phyloP scores from a whole-genome alignment of 345 rosid genomes.

The Cardiospermum halicacabum region DNA sequence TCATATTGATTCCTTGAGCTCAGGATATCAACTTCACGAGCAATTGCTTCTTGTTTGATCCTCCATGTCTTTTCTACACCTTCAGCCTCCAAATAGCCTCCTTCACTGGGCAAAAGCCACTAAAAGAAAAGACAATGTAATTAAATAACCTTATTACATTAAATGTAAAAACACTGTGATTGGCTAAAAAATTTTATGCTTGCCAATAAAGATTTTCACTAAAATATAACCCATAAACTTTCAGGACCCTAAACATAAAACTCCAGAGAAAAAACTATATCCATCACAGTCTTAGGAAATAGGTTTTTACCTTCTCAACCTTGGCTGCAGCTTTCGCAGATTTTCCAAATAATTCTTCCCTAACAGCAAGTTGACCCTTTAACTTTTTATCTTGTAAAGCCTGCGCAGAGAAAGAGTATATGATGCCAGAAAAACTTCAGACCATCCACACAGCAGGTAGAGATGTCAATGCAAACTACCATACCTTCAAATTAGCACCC shows the following conservation, averaged over 20 bases:
- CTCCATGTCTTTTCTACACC: constrained; percentile 86
- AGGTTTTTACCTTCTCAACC: not conserved
- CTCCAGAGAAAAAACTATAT: not conserved
- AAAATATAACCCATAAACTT: not conserved
- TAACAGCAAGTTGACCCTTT: constrained; percentile 59
- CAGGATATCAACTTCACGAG: constrained; percentile 49
- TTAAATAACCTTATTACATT: not conserved
- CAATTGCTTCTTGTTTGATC: constrained; percentile 62
- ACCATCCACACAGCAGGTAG: not conserved
- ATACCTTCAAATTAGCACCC: constrained; percentile 66
- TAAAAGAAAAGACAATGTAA: constrained; percentile 25
- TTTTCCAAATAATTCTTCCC: constrained; percentile 63
- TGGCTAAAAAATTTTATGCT: not conserved
- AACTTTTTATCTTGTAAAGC: constrained; percentile 62
- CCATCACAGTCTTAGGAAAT: not conserved
- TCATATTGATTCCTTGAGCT: constrained; percentile 77
- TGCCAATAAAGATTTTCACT: not conserved
- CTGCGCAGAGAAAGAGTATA: constrained; percentile 20
- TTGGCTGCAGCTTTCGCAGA: constrained; percentile 68
- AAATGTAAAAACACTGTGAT: no score
- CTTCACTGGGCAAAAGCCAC: constrained; percentile 88
- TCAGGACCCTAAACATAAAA: not conserved
- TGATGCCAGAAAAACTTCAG: not conserved
- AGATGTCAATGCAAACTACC: constrained; percentile 1
- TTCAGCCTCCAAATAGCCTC: constrained; percentile 82